Conservation (phyloP, 176 grass and related monocot genomes). For the Dactylis glomerata region DNA sequence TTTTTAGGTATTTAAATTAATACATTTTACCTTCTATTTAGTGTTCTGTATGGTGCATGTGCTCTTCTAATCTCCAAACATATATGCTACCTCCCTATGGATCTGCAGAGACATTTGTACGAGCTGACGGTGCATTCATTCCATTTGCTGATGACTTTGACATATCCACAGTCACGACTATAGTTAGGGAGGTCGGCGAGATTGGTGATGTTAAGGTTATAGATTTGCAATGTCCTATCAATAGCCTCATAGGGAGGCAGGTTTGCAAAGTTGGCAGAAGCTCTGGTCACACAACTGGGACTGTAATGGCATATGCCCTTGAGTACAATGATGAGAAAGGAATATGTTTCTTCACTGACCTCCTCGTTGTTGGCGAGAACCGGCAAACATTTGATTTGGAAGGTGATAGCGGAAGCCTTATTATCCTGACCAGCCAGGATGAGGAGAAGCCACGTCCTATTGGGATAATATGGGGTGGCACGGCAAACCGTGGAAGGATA, state of each 20-base stretch:
- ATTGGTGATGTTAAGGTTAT: conserved; percentile 83
- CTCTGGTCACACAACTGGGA: conserved; percentile 88
- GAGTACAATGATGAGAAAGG: conserved; percentile 98
- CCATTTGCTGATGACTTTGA: conserved; percentile 92
- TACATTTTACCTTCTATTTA: not conserved
- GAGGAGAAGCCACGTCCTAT: conserved; percentile 76
- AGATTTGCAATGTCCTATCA: conserved; percentile 81
- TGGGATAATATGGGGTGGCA: conserved; percentile 96
- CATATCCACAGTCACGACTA: conserved; percentile 67
- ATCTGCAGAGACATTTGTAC: conserved; percentile 97
- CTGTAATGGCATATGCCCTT: conserved; percentile 87
- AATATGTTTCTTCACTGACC: conserved; percentile 96
- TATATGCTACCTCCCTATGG: conserved; percentile 34
- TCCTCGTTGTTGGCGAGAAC: conserved; percentile 92
- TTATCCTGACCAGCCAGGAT: conserved; percentile 68
- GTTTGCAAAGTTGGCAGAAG: conserved; percentile 92
- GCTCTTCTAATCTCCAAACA: conserved; percentile 55
- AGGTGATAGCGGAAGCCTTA: conserved; percentile 92
- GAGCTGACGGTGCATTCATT: conserved; percentile 91
- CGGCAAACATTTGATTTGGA: conserved; percentile 95
- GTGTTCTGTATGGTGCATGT: conserved; percentile 15
- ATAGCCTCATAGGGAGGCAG: conserved; percentile 74
- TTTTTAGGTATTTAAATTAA: not conserved
- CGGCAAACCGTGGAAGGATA: conserved; percentile 81
- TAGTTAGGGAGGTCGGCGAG: conserved; percentile 75